These are phyloP conservation scores for Leucocoprinus leucothites DNA, from an alignment of 768 basidiomycete genomes.

Conservation along the genomic window DNA sequence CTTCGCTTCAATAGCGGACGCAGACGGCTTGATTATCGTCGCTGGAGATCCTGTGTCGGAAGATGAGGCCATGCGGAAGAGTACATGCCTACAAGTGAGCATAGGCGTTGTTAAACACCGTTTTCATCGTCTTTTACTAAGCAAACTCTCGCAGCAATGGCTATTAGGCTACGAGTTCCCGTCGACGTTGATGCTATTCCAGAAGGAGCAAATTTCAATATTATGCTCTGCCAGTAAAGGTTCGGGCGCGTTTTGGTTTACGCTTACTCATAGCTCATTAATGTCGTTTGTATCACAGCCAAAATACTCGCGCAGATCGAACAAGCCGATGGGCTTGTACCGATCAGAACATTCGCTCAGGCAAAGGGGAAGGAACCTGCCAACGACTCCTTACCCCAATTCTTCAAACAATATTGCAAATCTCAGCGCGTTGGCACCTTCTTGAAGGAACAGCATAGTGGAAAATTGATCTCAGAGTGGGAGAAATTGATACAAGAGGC, in stretches of 20 bases:
- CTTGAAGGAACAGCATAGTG: slow-evolving; percentile 78
- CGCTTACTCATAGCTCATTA: slow-evolving; percentile 9
- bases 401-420: slow-evolving; percentile 59
- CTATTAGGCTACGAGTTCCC: slow-evolving; percentile 97
- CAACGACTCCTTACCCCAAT: slow-evolving; percentile 70
- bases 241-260: slow-evolving; percentile 24
- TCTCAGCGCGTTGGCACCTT: slow-evolving; percentile 70
- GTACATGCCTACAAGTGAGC: slow-evolving; percentile 86
- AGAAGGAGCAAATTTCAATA: slow-evolving; percentile 71
- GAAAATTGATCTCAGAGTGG: slow-evolving; percentile 90
- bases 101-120: background rate
- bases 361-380: slow-evolving; percentile 78
- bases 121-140: slow-evolving; percentile 15
- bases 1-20: slow-evolving; percentile 61
- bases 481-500: slow-evolving; percentile 56
- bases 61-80: slow-evolving; percentile 89
- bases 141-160: slow-evolving; percentile 69
- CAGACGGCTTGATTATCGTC: slow-evolving; percentile 66
- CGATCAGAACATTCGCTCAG: slow-evolving; percentile 74
- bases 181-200: slow-evolving; percentile 84
- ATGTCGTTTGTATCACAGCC: slow-evolving; percentile 41
- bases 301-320: slow-evolving; percentile 83
- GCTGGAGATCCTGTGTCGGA: slow-evolving; percentile 81
- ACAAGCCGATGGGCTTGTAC: slow-evolving; percentile 49
- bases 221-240: slow-evolving; percentile 90